Conservation (phyloP, 2,329 filamentous ascomycete species). For the Aspergillus pseudonomiae region DNA sequence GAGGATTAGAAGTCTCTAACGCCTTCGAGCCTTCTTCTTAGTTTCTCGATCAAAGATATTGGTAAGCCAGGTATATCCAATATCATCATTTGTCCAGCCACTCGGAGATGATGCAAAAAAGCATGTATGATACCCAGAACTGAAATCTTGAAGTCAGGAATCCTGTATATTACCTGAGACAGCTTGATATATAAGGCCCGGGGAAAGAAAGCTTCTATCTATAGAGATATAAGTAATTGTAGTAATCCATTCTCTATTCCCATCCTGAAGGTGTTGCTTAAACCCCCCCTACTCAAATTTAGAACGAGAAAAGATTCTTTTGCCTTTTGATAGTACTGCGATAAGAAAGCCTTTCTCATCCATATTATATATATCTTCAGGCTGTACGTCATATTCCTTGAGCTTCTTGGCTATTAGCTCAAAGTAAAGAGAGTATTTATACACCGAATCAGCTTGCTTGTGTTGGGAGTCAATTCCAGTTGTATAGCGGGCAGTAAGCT, state of each 20-base stretch:
- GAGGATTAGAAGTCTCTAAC: not conserved
- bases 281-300: constrained; percentile 10
- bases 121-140: not conserved
- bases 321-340: not conserved
- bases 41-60: not conserved
- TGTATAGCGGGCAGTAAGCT: not conserved
- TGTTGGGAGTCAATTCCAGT: not conserved
- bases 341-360: not conserved
- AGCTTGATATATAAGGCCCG: constrained; percentile 24
- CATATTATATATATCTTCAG: not conserved
- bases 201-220: constrained; percentile 14
- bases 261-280: constrained; percentile 18
- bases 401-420: not conserved
- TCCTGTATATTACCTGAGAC: constrained; percentile 20
- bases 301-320: constrained; percentile 19
- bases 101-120: not conserved
- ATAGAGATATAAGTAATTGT: constrained; percentile 21
- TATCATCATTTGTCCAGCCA: not conserved
- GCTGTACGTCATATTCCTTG: not conserved
- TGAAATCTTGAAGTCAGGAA: constrained; percentile 17
- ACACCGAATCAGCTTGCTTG: not conserved
- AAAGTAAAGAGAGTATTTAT: not conserved
- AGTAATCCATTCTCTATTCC: constrained; percentile 26
- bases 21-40: not conserved
- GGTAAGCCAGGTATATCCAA: not conserved